Conservation (phyloP, 805 yeast species). For the Kazachstania psychrophila region DNA sequence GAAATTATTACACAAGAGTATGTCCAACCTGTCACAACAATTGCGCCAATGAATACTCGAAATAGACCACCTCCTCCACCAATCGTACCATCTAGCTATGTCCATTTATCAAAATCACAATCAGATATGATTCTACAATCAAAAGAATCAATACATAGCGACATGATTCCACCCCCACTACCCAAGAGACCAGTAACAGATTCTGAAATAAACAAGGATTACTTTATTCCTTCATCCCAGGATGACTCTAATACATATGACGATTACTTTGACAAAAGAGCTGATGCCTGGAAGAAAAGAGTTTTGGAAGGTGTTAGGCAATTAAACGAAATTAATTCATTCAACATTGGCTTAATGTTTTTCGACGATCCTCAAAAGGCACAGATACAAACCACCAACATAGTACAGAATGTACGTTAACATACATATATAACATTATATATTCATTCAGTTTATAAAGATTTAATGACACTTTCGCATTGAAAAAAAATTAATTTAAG, state of each 20-base stretch:
- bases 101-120: slow-evolving; percentile 13
- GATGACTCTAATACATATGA: slow-evolving; percentile 22
- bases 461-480: too few relatives aligned
- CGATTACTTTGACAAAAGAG: slow-evolving; percentile 37
- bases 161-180: slow-evolving; percentile 1
- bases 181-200: slow-evolving; percentile 2
- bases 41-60: background rate
- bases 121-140: slow-evolving; percentile 7
- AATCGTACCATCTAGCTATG: slow-evolving; percentile 16
- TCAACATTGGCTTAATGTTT: slow-evolving; percentile 20
- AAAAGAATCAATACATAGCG: background rate
- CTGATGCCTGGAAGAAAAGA: slow-evolving; percentile 49
- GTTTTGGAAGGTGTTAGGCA: slow-evolving; percentile 33
- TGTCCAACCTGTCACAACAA: slow-evolving; percentile 3
- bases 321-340: slow-evolving; percentile 14
- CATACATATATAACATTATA: too few relatives aligned
- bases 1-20: slow-evolving; percentile 11
- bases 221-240: slow-evolving; percentile 22
- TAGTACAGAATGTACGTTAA: too few relatives aligned
- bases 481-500: too few relatives aligned
- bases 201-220: background rate
- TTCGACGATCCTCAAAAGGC: too few relatives aligned
- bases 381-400: too few relatives aligned
- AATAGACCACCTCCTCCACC: slow-evolving; percentile 12
- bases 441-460: too few relatives aligned